Base-by-base conservation (phyloP, 495 filamentous ascomycete species). In the Xylaria cubensis region DNA sequence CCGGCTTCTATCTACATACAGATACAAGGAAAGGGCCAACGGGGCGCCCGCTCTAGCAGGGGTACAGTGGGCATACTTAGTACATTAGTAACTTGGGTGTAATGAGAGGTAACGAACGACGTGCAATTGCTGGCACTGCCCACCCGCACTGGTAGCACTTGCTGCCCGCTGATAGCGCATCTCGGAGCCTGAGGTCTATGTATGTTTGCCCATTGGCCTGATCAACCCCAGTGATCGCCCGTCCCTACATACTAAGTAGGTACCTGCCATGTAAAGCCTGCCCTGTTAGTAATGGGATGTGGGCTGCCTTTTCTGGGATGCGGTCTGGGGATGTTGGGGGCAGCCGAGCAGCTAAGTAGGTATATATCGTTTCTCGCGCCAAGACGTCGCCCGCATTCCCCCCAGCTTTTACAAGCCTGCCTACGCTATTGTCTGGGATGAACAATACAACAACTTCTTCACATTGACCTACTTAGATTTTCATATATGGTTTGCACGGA, bases 141-240 rank as follows among this genome's bases (percentile, higher is more conserved):
- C 58, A 61, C 24, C 26, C 39, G 19, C 29, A n/a, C 36, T 29
- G n/a, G 44, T 39, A 64, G 61, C 39, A 64, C 39, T 17, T 44
- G 36, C 61, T 39, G 59, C 34, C 48, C 36, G 50, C 65, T 55
- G 65, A 66, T 67, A 56, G 65, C 65, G 50, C 65, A 67, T 44
- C 42, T 65, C 48, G 34, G 36, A 24, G 21, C 64, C 64, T 41
- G 29, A 19, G 46, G 19, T 21, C 39, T 15, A 66, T 4, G 24
- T 15, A 66, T 4, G 24, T 17, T n/a, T 39, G 36, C 48, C 64
- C 10, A 67, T 67, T 67, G 64, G 64, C 41, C 64, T 53, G 44
- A 48, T 46, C 17, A n/a, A 34, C 26, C 26, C 26, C 36, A 17
- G 32, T 67, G 48, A 50, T 39, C 29, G 32, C 34, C 50, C 19